These are phyloP conservation scores for Verticillium tricorpus DNA, from an alignment of 2,329 filamentous ascomycete species.

Conservation along the genomic window DNA sequence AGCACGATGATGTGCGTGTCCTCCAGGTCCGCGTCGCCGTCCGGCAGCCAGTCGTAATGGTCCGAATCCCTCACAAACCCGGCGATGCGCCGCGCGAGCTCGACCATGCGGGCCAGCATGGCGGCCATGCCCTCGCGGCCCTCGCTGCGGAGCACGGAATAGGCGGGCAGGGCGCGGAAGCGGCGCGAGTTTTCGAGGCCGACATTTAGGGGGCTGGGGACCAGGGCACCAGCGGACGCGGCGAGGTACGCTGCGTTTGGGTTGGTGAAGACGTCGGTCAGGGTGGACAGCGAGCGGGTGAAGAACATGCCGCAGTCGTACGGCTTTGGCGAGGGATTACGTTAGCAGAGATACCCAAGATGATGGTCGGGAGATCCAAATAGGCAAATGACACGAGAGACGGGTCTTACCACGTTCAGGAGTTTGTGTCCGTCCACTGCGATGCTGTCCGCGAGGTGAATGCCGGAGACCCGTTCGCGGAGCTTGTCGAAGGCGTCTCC, in stretches of 20 bases:
- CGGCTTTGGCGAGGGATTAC: conserved; percentile 42
- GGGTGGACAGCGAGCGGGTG: conserved; percentile 56
- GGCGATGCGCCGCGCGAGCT: conserved; percentile 64
- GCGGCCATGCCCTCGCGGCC: conserved; percentile 63
- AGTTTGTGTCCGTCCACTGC: conserved; percentile 85
- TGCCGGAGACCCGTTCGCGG: conserved; percentile 49
- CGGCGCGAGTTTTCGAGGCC: conserved; percentile 88
- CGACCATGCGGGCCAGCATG: conserved; percentile 69
- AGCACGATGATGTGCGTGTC: conserved; percentile 63
- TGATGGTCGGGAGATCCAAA: not conserved
- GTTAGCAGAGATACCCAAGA: not conserved
- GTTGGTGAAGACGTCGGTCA: conserved; percentile 69
- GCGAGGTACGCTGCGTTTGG: conserved; percentile 79
- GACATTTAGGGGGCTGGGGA: conserved; percentile 80
- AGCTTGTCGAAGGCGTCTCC: conserved; percentile 50
- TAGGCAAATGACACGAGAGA: not conserved
- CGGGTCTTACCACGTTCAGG: conserved; percentile 69
- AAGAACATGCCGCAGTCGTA: conserved; percentile 94
- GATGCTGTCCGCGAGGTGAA: conserved; percentile 84
- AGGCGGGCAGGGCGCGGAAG: conserved; percentile 86
- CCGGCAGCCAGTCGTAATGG: conserved; percentile 64
- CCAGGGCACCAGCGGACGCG: conserved; percentile 32
- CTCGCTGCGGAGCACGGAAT: conserved; percentile 72
- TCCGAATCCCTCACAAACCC: conserved; percentile 55
- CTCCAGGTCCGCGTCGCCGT: conserved; percentile 33